Base-by-base conservation (phyloP, 1,284 basidiomycete genomes). In the Phlebopus sp. region DNA sequence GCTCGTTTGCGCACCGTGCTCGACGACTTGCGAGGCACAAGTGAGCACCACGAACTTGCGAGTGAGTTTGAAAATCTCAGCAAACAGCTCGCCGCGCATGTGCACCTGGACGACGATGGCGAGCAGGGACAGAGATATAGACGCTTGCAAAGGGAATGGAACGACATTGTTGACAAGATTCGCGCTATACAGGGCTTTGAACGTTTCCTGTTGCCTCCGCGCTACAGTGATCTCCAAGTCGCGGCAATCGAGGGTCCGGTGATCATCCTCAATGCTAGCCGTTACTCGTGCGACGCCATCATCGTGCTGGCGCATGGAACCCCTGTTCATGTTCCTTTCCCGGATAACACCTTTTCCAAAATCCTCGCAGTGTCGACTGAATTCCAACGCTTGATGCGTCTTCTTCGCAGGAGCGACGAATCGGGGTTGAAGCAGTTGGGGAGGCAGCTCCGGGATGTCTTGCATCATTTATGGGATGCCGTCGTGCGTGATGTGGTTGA, bases 221-320 rank as follows among this genome's bases (percentile, higher is more conserved):
- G 60, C 1, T 68, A 59, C 46, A 15, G 42, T 9, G 50, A 51
- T 37, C 62, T 71, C 14, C 58, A 49, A 13, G 30, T 41, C 8
- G 67, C 57, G 1, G 61, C 66, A 3, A 46, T 35, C 1, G 62
- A 60, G 18, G 69, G 70, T 1, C 70, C 71, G 0, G 62, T 71
- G 10, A 60, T 73, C 42, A 49, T 63, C 21, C 45, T 70, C 17
- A 71, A 65, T 43, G 51, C 59, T 15, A 59, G 53, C 21, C 34
- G 35, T 29, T 37, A 58, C 38, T 52, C 57, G 3, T 66, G 60
- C 13, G 61, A 67, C 39, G 64, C 59, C 3, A 35, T 69, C 25
- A 62, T 66, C 27, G 21, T 64, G 34, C 50, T 50, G 25, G 32
- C 46, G 17, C 31, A 53, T 37, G 43, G 36, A 10, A 42, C 34